Percentiles rank a stretch among this genome's conserved stretches.
These are phyloP conservation scores for Astraeus odoratus DNA, from an alignment of 768 basidiomycete species.

Conservation along the genomic window DNA sequence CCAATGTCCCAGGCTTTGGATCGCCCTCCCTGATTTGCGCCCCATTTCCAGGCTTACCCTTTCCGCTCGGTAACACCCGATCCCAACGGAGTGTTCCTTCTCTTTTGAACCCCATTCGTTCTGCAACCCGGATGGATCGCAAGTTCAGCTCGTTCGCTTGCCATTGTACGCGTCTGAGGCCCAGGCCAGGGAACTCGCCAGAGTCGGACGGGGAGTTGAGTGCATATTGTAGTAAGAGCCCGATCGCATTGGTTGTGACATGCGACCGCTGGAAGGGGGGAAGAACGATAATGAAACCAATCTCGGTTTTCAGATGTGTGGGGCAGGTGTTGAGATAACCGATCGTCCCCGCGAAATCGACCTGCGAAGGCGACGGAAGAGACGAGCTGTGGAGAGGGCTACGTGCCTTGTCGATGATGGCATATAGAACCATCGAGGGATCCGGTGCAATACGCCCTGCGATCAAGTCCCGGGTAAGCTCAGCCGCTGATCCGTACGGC, in stretches of 20 bases:
- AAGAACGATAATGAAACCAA: constrained; percentile 48
- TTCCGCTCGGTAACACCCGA: constrained; percentile 36
- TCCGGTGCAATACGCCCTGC: constrained; percentile 30
- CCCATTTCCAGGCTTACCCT: constrained; percentile 32
- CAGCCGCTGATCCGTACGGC: constrained; percentile 33
- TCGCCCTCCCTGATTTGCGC: constrained; percentile 24
- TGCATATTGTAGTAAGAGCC: constrained; percentile 43
- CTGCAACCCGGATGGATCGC: constrained; percentile 42
- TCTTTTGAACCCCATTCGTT: constrained; percentile 51
- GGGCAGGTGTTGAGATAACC: constrained; percentile 42
- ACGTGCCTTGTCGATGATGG: constrained; percentile 45
- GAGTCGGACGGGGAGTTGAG: constrained; percentile 31
- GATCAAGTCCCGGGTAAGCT: constrained; percentile 31
- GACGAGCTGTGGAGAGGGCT: not conserved
- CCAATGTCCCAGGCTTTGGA: constrained; percentile 15
- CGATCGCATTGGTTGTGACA: constrained; percentile 48
- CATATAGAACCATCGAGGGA: constrained; percentile 36
- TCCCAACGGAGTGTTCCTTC: constrained; percentile 55
- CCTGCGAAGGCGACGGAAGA: not conserved
- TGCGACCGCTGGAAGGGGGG: constrained; percentile 60
- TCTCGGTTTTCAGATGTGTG: constrained; percentile 40
- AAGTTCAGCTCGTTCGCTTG: constrained; percentile 43
- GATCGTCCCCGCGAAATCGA: constrained; percentile 44
- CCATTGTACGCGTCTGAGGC: constrained; percentile 59
- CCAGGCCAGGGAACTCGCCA: constrained; percentile 32